A percentile compares a stretch with the other conserved stretches of the same genome.
Evolutionary conservation across 139 green algal genomes (phyloP).

Genomic region (Chlamydomonas urium): DNA sequence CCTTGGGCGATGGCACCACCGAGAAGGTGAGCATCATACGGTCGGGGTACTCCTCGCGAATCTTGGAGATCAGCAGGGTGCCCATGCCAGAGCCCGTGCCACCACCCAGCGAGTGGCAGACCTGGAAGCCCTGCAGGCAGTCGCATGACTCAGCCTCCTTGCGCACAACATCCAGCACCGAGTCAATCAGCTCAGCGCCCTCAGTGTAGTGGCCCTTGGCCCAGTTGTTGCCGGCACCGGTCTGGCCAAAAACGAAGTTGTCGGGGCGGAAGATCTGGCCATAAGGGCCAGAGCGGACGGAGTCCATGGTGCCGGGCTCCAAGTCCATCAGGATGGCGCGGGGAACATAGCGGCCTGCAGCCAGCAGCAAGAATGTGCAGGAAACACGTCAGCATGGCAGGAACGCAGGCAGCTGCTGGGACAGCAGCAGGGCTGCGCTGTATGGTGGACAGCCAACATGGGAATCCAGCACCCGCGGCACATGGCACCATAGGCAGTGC

Average conservation of each 20-base stretch:
- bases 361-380: too few species aligned
- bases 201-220: constrained; percentile 99
- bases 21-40: constrained; percentile 99
- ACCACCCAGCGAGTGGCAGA: constrained; percentile 93
- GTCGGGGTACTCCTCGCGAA: constrained; percentile 97
- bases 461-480: too few species aligned
- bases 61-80: constrained; percentile 98
- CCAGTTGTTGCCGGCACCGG: constrained; percentile 98
- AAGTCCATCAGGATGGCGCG: constrained; percentile 97
- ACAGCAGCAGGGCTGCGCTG: too few species aligned
- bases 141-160: constrained; percentile 98
- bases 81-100: constrained; percentile 98
- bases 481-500: too few species aligned
- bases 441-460: too few species aligned
- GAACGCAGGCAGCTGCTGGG: too few species aligned
- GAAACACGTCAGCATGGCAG: background rate
- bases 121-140: constrained; percentile 98
- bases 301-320: constrained; percentile 97
- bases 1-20: constrained; percentile 97
- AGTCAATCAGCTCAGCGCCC: constrained; percentile 97
- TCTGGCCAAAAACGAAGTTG: constrained; percentile 98
- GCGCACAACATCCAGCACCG: constrained; percentile 95
- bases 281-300: constrained; percentile 90
- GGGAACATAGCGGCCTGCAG: constrained; percentile 92
- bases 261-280: constrained; percentile 93